Base-by-base conservation (phyloP, 2,329 filamentous ascomycete genomes). In the Colletotrichum tofieldiae region DNA sequence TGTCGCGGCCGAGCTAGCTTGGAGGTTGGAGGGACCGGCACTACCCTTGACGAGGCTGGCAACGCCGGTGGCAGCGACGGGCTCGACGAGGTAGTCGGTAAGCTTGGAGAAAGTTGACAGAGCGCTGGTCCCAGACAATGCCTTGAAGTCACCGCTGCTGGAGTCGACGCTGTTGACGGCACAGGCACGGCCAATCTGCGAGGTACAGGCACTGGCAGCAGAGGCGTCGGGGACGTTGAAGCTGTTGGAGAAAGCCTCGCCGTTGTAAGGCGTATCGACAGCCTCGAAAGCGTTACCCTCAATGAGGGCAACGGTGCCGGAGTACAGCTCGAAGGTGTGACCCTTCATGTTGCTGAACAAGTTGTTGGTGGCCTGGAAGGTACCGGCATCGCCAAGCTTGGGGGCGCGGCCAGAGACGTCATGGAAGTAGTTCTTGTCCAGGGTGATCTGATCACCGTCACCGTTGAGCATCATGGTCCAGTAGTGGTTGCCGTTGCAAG, bases 281-380 rank as follows among this genome's bases (percentile, higher is more conserved):
- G 73, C 72, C 6, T 77, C 75, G 23, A 79, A 79, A 11, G 72
- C 74, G 32, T 79, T 79, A 20, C 78, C 78, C 71, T 79, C 78
- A 1, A 79, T 67, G 6, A 79, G 74, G 0, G 76, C 75, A 0
- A 68, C 73, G 5, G 73, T 74, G 41, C 80, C 76, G 14, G 77
- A 84, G 75, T 88, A 81, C 67, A 81, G 89, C 80, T 91, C 88
- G 18, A 85, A 82, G 23, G 84, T 88, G 77, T 90, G 88, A 32
- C 77, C 78, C 35, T 77, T 72, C 75, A 78, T 78, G 65, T 77
- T 77, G 47, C 70, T 73, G 61, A 79, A 79, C 51, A 73, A 74
- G 75, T 79, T 78, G 75, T 79, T 79, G 73, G 70, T 66, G 18
- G 75, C 77, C 18, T 79, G 77, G 72, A 79, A 76, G 23, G 73